Conservation (phyloP, 768 basidiomycete genomes). For the Psilocybe azurescens region DNA sequence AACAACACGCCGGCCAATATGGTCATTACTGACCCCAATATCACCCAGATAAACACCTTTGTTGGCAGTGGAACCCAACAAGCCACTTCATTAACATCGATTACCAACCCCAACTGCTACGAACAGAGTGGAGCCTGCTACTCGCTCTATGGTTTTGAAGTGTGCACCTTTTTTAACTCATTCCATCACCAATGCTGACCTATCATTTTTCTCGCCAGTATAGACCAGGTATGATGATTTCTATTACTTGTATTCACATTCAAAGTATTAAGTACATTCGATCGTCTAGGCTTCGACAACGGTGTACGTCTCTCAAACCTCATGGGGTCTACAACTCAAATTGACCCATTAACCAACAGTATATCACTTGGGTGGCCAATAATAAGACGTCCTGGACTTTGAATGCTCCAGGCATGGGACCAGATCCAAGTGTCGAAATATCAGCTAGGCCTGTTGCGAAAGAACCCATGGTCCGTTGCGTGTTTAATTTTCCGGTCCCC, state of each 20-base stretch:
- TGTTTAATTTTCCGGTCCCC: neutral
- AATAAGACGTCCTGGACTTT: conserved; percentile 78
- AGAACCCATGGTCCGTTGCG: conserved; percentile 79
- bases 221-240: conserved; percentile 37
- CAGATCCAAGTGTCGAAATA: conserved; percentile 65
- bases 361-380: conserved; percentile 85
- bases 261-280: neutral
- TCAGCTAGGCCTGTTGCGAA: conserved; percentile 71
- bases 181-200: neutral
- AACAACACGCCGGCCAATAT: conserved; percentile 62
- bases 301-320: conserved; percentile 46
- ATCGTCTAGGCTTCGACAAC: conserved; percentile 61
- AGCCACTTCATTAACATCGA: conserved; percentile 75
- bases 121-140: conserved; percentile 62
- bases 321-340: neutral
- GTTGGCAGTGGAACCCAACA: conserved; percentile 77
- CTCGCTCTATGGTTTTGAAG: conserved; percentile 83
- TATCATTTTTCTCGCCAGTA: conserved; percentile 32
- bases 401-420: conserved; percentile 66
- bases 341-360: conserved; percentile 44
- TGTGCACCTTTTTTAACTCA: conserved; percentile 25
- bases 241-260: neutral
- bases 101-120: conserved; percentile 75
- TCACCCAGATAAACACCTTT: conserved; percentile 64
- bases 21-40: conserved; percentile 59